Percentiles rank a stretch among this genome's conserved stretches.
Evolutionary conservation across 2,329 filamentous ascomycete species (phyloP).

Genomic region (Monilinia vaccinii-corymbosi): DNA sequence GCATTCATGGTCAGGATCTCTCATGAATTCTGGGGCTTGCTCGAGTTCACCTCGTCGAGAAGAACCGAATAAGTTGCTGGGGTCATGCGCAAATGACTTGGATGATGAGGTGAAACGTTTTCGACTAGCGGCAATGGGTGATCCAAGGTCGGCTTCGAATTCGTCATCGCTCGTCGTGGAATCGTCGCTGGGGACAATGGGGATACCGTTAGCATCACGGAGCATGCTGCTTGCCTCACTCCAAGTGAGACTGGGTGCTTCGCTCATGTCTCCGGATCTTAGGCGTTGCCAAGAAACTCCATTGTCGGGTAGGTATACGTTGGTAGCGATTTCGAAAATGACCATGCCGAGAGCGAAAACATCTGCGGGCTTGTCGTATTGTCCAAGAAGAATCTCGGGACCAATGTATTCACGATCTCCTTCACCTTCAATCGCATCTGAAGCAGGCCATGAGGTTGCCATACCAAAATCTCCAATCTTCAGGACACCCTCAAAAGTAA

Average conservation of each 20-base stretch:
- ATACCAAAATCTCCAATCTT: slow-evolving; percentile 85
- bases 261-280: slow-evolving; percentile 79
- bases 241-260: slow-evolving; percentile 80
- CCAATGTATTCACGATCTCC: slow-evolving; percentile 96
- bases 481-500: slow-evolving; percentile 70
- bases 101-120: slow-evolving; percentile 25
- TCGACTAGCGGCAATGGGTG: slow-evolving; percentile 26
- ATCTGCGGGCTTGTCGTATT: slow-evolving; percentile 84
- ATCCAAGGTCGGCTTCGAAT: slow-evolving; percentile 31
- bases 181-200: slow-evolving; percentile 36
- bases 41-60: slow-evolving; percentile 44
- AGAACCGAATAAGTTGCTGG: slow-evolving; percentile 31
- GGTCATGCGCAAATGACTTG: slow-evolving; percentile 28
- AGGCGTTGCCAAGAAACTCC: slow-evolving; percentile 85
- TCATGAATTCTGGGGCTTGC: slow-evolving; percentile 80
- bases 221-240: slow-evolving; percentile 61
- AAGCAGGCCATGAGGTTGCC: slow-evolving; percentile 70
- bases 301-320: slow-evolving; percentile 89
- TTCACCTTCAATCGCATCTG: slow-evolving; percentile 73
- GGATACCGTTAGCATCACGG: slow-evolving; percentile 67
- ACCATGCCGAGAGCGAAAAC: slow-evolving; percentile 92
- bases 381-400: slow-evolving; percentile 79
- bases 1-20: slow-evolving; percentile 59
- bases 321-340: slow-evolving; percentile 88
- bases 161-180: slow-evolving; percentile 33